Base-by-base conservation (phyloP, 2,329 filamentous ascomycete species). In the Scytalidium lignicola region DNA sequence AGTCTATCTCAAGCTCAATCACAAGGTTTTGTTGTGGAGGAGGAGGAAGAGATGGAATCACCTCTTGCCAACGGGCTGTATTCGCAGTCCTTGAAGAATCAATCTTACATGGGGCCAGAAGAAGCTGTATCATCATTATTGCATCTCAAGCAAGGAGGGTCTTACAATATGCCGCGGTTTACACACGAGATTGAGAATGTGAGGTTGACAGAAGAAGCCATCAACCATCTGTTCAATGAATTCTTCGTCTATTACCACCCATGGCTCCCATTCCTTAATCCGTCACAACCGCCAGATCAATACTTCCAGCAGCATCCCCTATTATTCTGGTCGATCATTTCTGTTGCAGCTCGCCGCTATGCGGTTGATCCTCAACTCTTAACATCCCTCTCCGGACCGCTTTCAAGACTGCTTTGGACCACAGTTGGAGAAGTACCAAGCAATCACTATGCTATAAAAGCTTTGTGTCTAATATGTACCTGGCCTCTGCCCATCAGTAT, bases 401-500 rank as follows among this genome's bases (percentile, higher is more conserved):
- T 91, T 57, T 87, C 84, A 12, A 76, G 83, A 55, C 73, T 91
- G 55, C 72, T 92, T 32, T 92, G 88, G 87, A 79, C 79, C 41
- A 90, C 87, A 1, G 82, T 92, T 43, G 82, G 83, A 20, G 83
- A 88, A 52, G 86, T 90, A 0, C 87, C 88, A 1, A 87, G 85
- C 62, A 88, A 81, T 57, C 88, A 91, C 65, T 86, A 85, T 61
- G 83, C 90, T 51, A 86, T 91, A 64, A 91, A 92, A 70, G 88
- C 87, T 2, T 73, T 92, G 58, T 90, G 86, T 61, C 69, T 93
- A 49, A 69, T 91, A 40, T 92, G 88, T 65, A 88, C 85, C 4
- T 93, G 88, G 88, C 88, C 88, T 5, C 69, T 92, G 32, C 88
- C 88, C 1, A 89, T 85, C n/a, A 90, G 85, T 66, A 88, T 85